Base-by-base conservation (phyloP, 2,329 filamentous ascomycete species). In the Fusarium brachygibbosum region DNA sequence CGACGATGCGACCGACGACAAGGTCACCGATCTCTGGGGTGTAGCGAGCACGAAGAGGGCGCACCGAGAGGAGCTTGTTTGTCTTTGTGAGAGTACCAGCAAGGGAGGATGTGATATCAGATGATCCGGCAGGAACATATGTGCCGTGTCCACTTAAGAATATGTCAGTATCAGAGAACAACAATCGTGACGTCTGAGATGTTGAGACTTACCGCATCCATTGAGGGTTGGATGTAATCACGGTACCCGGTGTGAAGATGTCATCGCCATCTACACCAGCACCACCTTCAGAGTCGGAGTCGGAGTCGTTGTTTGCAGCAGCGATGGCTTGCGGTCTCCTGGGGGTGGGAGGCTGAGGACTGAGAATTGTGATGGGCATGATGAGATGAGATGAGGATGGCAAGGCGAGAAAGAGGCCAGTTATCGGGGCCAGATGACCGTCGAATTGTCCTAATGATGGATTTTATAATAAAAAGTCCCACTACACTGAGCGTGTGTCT, bases 1-100 rank as follows among this genome's bases (percentile, higher is more conserved):
- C 93, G 68, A 96, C 90, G 75, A 99, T 97, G 68, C 96, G 89
- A 37, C 96, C 96, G 16, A 99, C 91, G 4, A 99, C 93, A 6
- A 99, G 86, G 81, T 99, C 96, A 73, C 96, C 96, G 65, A 99
- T 98, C 80, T 98, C 95, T 32, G 96, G 96, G 3, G 90, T 93
- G 83, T 99, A 99, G 66, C 96, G 91, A 19, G 96, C 94, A 66
- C 94, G 93, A 5, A 99, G 86, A 9, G 96, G 94, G 3, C 91
- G 90, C 59, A 99, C 92, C 3, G 93, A 97, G 70, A 99, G 90
- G 48, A 99, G 90, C 80, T 98, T 98, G 87, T 99, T 99, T 63
- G 95, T 98, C 78, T 94, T 95, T 76, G 92, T 90, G 35, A 98
- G 86, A 9, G 91, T 95, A 75, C 96, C 96, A 9, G 94, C 94